A percentile compares a stretch with the other conserved stretches of the same genome.
phyloP scores from a whole-genome alignment of 805 yeast species.

The Wickerhamomyces rabaulensis region DNA sequence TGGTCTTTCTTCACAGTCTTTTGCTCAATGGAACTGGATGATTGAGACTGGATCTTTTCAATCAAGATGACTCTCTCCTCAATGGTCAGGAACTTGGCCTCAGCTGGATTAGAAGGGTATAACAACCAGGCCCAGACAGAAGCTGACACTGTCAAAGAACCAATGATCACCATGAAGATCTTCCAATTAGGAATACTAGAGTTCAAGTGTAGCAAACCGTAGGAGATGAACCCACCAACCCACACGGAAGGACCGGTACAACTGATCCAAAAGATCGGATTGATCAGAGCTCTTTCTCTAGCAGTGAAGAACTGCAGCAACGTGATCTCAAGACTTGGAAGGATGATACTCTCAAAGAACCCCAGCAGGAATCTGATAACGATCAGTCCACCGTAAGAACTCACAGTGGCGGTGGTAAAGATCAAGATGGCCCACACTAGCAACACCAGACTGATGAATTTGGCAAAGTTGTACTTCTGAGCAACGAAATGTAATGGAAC shows the following conservation, averaged over 20 bases:
- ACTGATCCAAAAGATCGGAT: constrained; percentile 48
- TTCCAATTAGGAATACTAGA: constrained; percentile 40
- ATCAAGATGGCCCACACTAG: constrained; percentile 41
- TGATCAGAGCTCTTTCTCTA: constrained; percentile 43
- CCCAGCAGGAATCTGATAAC: constrained; percentile 47
- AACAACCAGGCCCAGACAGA: constrained; percentile 24
- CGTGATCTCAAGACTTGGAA: constrained; percentile 40
- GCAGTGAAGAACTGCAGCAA: constrained; percentile 42
- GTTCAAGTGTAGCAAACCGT: constrained; percentile 30
- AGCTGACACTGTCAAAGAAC: constrained; percentile 41
- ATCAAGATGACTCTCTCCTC: constrained; percentile 50
- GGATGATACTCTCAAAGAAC: constrained; percentile 39
- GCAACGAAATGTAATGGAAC: not conserved
- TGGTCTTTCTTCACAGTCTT: constrained; percentile 43
- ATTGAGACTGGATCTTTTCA: constrained; percentile 29
- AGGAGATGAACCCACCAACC: constrained; percentile 31
- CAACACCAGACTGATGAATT: constrained; percentile 31
- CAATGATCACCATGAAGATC: constrained; percentile 50
- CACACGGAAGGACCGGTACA: constrained; percentile 21
- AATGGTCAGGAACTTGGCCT: constrained; percentile 39
- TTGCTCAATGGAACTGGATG: constrained; percentile 32
- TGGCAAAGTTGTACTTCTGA: constrained; percentile 17
- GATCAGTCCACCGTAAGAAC: constrained; percentile 39
- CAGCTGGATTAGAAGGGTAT: constrained; percentile 54
- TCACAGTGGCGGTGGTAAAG: constrained; percentile 40